Evolutionary conservation across 2,329 filamentous ascomycete genomes (phyloP).

Genomic region (Aspergillus cejpii): DNA sequence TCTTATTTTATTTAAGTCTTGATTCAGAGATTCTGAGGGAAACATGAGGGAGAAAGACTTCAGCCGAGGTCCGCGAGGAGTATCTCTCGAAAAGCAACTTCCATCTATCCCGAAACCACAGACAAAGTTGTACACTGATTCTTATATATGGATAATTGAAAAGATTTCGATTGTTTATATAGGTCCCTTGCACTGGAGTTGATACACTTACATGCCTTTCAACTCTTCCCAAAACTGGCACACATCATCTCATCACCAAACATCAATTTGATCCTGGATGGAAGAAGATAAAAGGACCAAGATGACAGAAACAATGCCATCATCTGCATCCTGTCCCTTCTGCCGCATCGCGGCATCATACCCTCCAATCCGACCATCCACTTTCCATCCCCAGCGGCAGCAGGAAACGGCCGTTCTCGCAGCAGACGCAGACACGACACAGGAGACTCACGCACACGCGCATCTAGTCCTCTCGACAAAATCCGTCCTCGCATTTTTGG

Average conservation of each 20-base stretch:
- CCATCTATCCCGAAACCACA: neutral
- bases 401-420: constrained; percentile 18
- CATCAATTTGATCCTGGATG: neutral
- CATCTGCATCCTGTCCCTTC: constrained; percentile 47
- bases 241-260: neutral
- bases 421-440: constrained; percentile 9
- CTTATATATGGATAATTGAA: no score
- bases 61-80: neutral
- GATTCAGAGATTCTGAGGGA: neutral
- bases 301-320: constrained; percentile 12
- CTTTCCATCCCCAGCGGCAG: constrained; percentile 15
- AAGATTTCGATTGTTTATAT: no score
- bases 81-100: no score
- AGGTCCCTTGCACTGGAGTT: neutral
- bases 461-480: constrained; percentile 70
- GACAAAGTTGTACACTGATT: no score
- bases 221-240: no score
- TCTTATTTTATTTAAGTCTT: no score
- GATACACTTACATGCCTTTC: no score
- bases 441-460: constrained; percentile 23
- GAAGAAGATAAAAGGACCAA: neutral
- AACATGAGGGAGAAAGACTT: neutral
- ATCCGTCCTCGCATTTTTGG: constrained; percentile 76
- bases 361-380: constrained; percentile 32
- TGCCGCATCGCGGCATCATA: constrained; percentile 52